Base-by-base conservation (phyloP, 352 stramenopile genomes). In the Globisporangium carolinianum region DNA sequence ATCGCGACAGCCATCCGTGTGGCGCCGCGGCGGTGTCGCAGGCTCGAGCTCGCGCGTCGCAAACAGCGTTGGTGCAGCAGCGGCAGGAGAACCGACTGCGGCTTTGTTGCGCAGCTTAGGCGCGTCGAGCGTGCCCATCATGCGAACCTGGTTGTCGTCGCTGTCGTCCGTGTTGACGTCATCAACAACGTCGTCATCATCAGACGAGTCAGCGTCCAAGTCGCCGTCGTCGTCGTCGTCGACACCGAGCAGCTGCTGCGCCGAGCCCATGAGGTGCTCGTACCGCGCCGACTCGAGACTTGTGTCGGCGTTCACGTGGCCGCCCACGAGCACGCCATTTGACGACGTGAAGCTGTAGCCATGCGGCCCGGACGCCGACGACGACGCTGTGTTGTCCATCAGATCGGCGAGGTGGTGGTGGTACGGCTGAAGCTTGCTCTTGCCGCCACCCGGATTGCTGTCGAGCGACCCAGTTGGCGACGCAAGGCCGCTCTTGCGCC, bases 171-270 rank as follows among this genome's bases (percentile, higher is more conserved):
- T 43, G 39, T 43, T 43, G 7, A 14, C 11, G 7, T 3, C 39
- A n/a, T 76, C 66, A 8, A 60, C 68, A 15, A 73, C 68, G 47
- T 76, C 65, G 4, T 75, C 61, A 7, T 77, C 68, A n/a, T 68
- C 73, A 0, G 68, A 76, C 4, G 60, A 69, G 9, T 65, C 66
- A 45, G 47, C 55, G 24, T 71, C 68, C 49, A 73, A 61, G 14
- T 75, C 62, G 9, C 68, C 60, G 9, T 61, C 60, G 12, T 53
- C 68, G 39, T 55, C 66, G 36, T 58, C 57, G 9, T 58, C 66
- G 18, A 57, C 66, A 36, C 65, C 61, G 3, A 68, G 74, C 8
- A 69, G 38, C 12, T 53, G 38, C 32, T 62, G 41, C 8, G 41
- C 51, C 4, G 49, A 56, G 49, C 51, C 57, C 57, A 62, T 62